Percentiles rank a stretch among this genome's conserved stretches.
Conservation (phyloP, 768 basidiomycete species). For the Gymnopilus junonius region DNA sequence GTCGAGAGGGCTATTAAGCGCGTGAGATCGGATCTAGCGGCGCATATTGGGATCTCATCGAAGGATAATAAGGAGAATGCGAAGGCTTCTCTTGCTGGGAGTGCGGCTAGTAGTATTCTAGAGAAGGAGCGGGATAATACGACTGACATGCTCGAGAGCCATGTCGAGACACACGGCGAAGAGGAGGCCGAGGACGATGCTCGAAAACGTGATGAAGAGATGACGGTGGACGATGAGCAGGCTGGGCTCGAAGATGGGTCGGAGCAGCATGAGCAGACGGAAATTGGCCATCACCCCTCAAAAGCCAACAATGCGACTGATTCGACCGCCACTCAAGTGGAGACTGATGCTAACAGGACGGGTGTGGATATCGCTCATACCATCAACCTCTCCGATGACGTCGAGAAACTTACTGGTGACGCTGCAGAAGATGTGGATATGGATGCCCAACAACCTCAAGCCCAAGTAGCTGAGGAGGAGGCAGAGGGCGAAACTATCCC, state of each 20-base stretch:
- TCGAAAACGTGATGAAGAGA: conserved; percentile 9
- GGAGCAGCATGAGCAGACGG: conserved; percentile 9
- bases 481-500: conserved; percentile 20
- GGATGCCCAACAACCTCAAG: conserved; percentile 1
- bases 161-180: conserved; percentile 14
- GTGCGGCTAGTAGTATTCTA: background rate
- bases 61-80: conserved; percentile 38
- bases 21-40: conserved; percentile 82
- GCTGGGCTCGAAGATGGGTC: conserved; percentile 31
- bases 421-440: conserved; percentile 9
- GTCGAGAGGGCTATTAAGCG: conserved; percentile 89
- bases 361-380: conserved; percentile 9
- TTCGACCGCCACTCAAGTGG: conserved; percentile 8
- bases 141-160: conserved; percentile 18
- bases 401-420: conserved; percentile 14
- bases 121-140: background rate
- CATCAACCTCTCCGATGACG: conserved; percentile 10
- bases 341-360: conserved; percentile 3
- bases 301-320: conserved; percentile 16
- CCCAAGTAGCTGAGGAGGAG: background rate
- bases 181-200: conserved; percentile 11
- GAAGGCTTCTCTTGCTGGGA: conserved; percentile 16
- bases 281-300: conserved; percentile 17
- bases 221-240: too few relatives aligned
- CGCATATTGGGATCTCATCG: conserved; percentile 52